Conservation (phyloP, 306 rosid species). For the Phaseolus lunatus region DNA sequence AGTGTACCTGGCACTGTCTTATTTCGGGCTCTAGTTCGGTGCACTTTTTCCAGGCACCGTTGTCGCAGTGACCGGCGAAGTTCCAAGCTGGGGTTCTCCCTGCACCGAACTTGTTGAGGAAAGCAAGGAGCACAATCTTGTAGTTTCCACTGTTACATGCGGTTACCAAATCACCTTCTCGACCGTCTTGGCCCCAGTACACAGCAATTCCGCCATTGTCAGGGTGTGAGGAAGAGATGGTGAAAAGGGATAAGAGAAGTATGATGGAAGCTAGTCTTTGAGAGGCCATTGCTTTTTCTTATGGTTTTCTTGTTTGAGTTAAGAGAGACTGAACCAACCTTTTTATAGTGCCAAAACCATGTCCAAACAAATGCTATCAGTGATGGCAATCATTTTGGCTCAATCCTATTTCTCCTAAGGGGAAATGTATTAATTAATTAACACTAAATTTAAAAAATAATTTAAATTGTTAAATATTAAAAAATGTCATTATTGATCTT, state of each 20-base stretch:
- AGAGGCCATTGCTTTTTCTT: neutral
- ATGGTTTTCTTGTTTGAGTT: neutral
- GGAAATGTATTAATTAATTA: no score
- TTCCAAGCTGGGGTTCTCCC: slow-evolving; percentile 43
- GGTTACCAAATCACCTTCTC: slow-evolving; percentile 46
- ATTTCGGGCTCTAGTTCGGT: neutral
- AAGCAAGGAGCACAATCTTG: slow-evolving; percentile 51
- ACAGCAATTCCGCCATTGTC: slow-evolving; percentile 41
- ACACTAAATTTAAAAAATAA: no score
- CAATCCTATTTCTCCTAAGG: no score
- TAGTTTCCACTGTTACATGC: slow-evolving; percentile 57
- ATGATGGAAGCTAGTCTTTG: neutral
- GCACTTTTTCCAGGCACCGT: neutral
- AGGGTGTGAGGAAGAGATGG: neutral
- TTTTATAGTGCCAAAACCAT: neutral
- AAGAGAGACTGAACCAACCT: neutral
- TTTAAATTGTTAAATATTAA: no score
- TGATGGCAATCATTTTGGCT: no score
- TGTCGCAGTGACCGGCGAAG: slow-evolving; percentile 59
- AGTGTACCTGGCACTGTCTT: neutral
- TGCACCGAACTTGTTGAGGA: slow-evolving; percentile 51
- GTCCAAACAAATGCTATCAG: no score
- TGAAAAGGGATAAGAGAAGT: neutral
- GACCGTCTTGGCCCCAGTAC: slow-evolving; percentile 37
- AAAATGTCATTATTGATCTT: no score